phyloP scores from a whole-genome alignment of 768 basidiomycete genomes.

The Tylopilus intermedius region DNA sequence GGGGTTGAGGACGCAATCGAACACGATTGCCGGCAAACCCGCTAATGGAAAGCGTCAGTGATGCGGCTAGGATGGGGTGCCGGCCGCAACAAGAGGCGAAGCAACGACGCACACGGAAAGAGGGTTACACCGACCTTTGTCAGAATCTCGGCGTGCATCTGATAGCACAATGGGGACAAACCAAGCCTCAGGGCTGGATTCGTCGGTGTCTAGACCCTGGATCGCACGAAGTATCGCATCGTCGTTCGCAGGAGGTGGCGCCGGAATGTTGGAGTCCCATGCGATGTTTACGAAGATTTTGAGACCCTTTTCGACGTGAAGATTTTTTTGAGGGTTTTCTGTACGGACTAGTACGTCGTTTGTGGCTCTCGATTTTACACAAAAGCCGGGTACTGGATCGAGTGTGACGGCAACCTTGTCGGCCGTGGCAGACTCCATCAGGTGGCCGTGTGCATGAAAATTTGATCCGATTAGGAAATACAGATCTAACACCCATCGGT shows the following conservation, averaged over 20 bases:
- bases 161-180: conserved; percentile 72
- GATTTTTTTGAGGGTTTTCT: neutral
- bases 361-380: conserved; percentile 54
- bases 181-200: conserved; percentile 41
- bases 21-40: conserved; percentile 63
- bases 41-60: conserved; percentile 36
- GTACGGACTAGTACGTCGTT: conserved; percentile 33
- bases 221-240: conserved; percentile 57
- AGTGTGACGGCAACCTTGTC: conserved; percentile 33
- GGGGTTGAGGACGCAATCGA: conserved; percentile 66
- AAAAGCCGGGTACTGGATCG: conserved; percentile 63
- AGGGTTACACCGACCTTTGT: conserved; percentile 54
- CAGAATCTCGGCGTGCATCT: conserved; percentile 53
- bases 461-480: conserved; percentile 6
- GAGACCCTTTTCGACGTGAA: conserved; percentile 38
- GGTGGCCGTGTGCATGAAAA: conserved; percentile 2
- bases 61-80: neutral
- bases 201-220: conserved; percentile 42
- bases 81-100: neutral
- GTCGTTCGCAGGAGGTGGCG: conserved; percentile 59
- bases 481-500: neutral
- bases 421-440: conserved; percentile 18
- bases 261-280: conserved; percentile 64
- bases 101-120: conserved; percentile 7
- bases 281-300: conserved; percentile 76